Conservation (phyloP, 1,139 yeast genomes). For the Magnusiomyces sp. region DNA sequence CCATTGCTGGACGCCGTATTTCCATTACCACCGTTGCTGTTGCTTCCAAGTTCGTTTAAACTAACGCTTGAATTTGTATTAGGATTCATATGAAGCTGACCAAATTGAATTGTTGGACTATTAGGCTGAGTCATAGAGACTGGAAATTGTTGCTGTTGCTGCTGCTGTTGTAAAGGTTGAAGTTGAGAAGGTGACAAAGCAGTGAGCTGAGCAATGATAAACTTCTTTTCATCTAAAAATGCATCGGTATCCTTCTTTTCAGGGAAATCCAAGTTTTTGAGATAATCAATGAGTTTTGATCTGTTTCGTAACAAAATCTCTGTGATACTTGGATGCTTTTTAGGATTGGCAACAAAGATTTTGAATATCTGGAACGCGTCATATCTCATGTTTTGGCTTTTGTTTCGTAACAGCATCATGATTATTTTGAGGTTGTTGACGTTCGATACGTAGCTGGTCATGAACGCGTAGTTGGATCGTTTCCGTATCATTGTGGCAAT, state of each 20-base stretch:
- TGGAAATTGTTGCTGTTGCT: neutral
- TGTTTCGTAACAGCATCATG: constrained; percentile 81
- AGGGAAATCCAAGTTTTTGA: constrained; percentile 52
- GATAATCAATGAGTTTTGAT: constrained; percentile 61
- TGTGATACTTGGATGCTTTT: constrained; percentile 66
- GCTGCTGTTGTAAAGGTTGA: neutral
- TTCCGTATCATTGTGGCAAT: constrained; percentile 68
- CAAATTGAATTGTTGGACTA: neutral
- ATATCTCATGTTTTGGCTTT: constrained; percentile 76
- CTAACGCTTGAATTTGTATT: too few relatives aligned
- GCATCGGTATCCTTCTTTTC: constrained; percentile 53
- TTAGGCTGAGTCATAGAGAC: neutral
- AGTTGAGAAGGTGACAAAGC: constrained; percentile 34
- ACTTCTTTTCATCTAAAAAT: constrained; percentile 73
- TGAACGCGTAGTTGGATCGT: constrained; percentile 60
- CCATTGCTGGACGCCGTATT: neutral
- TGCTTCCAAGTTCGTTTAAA: neutral
- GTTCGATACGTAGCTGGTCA: constrained; percentile 71
- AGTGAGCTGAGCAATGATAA: constrained; percentile 65
- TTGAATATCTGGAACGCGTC: constrained; percentile 93
- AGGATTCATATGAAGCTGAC: neutral
- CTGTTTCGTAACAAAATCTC: constrained; percentile 81
- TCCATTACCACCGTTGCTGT: neutral
- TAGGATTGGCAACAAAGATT: constrained; percentile 88
- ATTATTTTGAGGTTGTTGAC: constrained; percentile 75